phyloP scores from a whole-genome alignment of 352 stramenopile species.

The Phytophthora litchii region DNA sequence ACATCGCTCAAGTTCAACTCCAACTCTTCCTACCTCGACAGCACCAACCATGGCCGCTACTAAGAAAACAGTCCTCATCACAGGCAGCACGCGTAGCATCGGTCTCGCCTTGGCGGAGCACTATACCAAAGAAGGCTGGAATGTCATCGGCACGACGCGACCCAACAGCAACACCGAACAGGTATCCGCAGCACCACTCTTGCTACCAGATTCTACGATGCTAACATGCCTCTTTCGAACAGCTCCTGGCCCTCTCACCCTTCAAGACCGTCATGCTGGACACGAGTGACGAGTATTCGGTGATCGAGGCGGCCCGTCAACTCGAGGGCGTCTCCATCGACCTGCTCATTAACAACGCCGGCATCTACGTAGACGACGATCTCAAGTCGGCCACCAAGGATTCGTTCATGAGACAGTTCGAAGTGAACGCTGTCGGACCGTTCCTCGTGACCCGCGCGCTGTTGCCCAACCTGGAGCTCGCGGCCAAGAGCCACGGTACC shows the following conservation, averaged over 20 bases:
- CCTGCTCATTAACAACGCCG: constrained; percentile 67
- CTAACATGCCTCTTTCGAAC: neutral
- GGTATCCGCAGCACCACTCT: constrained; percentile 10
- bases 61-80: constrained; percentile 55
- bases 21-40: neutral
- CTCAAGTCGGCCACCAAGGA: constrained; percentile 44
- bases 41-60: constrained; percentile 11
- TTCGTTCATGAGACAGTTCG: constrained; percentile 53
- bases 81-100: constrained; percentile 47
- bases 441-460: constrained; percentile 59
- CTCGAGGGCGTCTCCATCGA: constrained; percentile 56
- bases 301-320: constrained; percentile 41
- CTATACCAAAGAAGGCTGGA: constrained; percentile 48
- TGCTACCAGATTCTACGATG: neutral
- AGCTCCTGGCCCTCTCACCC: constrained; percentile 30
- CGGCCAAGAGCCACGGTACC: constrained; percentile 35
- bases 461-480: constrained; percentile 46
- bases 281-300: constrained; percentile 46
- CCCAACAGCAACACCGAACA: constrained; percentile 37
- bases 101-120: constrained; percentile 45
- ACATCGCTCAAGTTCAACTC: neutral
- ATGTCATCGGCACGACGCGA: constrained; percentile 45
- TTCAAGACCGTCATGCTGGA: constrained; percentile 55
- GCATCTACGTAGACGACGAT: constrained; percentile 31
- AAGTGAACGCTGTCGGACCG: constrained; percentile 60